Conservation (phyloP, 352 stramenopile species). For the Phytophthora vignae region DNA sequence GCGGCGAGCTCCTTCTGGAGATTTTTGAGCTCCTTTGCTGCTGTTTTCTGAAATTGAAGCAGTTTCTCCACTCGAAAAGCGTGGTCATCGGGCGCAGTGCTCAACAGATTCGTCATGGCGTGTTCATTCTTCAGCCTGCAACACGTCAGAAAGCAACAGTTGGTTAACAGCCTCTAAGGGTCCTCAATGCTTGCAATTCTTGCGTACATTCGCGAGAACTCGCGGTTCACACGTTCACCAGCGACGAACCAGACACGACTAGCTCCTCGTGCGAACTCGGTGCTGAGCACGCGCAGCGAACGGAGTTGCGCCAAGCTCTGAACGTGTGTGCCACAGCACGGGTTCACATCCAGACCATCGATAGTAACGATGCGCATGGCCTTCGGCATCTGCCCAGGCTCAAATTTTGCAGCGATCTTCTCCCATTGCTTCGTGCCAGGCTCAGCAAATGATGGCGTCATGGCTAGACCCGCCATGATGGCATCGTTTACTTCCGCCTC, state of each 20-base stretch:
- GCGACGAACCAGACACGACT: conserved; percentile 88
- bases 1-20: conserved; percentile 76
- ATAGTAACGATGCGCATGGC: conserved; percentile 88
- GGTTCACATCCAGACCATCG: conserved; percentile 84
- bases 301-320: conserved; percentile 73
- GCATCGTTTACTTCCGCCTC: conserved; percentile 80
- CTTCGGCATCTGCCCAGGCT: conserved; percentile 59
- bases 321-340: conserved; percentile 91
- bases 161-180: background rate
- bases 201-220: conserved; percentile 79
- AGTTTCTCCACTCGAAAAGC: conserved; percentile 71
- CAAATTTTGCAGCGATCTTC: conserved; percentile 69
- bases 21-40: conserved; percentile 73
- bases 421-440: conserved; percentile 65
- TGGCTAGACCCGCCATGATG: conserved; percentile 65
- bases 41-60: conserved; percentile 61
- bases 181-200: conserved; percentile 50
- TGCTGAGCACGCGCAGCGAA: conserved; percentile 78
- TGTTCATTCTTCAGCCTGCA: conserved; percentile 70
- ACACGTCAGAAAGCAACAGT: background rate
- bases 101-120: conserved; percentile 76
- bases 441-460: conserved; percentile 65
- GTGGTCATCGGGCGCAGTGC: conserved; percentile 73
- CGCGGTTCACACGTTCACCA: conserved; percentile 77
- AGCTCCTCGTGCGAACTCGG: conserved; percentile 68